Percentiles rank a stretch among this genome's conserved stretches.
Conservation (phyloP, 2,329 filamentous ascomycete species). For the Pyrenophora teres region DNA sequence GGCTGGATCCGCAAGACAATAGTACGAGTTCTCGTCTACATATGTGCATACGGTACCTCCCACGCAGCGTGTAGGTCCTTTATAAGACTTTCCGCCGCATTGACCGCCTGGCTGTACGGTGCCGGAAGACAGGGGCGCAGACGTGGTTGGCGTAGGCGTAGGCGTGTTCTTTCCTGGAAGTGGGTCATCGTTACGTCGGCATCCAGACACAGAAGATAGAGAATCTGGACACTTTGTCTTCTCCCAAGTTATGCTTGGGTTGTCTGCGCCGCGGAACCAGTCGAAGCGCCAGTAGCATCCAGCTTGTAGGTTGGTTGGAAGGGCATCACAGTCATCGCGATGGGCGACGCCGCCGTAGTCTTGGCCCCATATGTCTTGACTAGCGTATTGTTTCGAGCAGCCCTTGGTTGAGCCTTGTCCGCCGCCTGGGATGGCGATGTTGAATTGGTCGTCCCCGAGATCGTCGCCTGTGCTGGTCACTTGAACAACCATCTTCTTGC, state of each 20-base stretch:
- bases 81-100: constrained; percentile 17
- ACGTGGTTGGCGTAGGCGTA: constrained; percentile 16
- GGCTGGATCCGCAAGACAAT: constrained; percentile 22
- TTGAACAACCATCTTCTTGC: constrained; percentile 68
- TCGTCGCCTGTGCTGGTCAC: constrained; percentile 62
- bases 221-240: constrained; percentile 61
- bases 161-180: constrained; percentile 20
- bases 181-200: constrained; percentile 36
- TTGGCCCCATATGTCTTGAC: constrained; percentile 55
- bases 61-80: constrained; percentile 23
- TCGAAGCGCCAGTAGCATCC: constrained; percentile 69
- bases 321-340: constrained; percentile 57
- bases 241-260: constrained; percentile 57
- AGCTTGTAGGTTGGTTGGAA: constrained; percentile 59
- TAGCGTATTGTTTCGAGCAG: constrained; percentile 55
- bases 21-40: constrained; percentile 20
- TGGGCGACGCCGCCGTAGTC: constrained; percentile 63
- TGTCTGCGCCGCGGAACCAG: constrained; percentile 64
- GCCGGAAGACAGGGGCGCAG: constrained; percentile 19
- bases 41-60: constrained; percentile 16
- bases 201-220: constrained; percentile 54
- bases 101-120: constrained; percentile 24
- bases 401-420: constrained; percentile 39
- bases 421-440: constrained; percentile 44
- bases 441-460: constrained; percentile 43